phyloP scores from a whole-genome alignment of 805 yeast genomes.

The Dipodascopsis tothii region DNA sequence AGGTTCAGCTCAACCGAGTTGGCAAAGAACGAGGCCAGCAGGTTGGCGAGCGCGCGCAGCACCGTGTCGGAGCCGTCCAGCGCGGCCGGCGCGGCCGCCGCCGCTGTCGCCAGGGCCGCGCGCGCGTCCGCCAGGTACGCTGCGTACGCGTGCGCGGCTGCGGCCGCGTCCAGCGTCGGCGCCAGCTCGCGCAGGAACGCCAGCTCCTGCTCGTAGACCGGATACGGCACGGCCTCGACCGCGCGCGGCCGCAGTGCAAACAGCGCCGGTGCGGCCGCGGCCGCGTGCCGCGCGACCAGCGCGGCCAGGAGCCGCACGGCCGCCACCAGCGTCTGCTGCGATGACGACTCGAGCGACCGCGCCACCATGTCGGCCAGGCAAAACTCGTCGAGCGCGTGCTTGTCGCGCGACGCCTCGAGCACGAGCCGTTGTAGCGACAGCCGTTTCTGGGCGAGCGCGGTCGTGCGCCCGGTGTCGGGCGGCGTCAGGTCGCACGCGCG shows the following conservation, averaged over 20 bases:
- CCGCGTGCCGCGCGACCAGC: slow-evolving; percentile 26
- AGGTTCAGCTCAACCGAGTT: slow-evolving; percentile 28
- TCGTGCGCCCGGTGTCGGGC: too few relatives aligned
- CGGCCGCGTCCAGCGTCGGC: slow-evolving; percentile 5
- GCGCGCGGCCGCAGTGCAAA: slow-evolving; percentile 11
- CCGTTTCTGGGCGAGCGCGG: background rate
- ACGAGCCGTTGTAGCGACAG: background rate
- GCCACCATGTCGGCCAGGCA: slow-evolving; percentile 18
- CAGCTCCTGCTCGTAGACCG: slow-evolving; percentile 15
- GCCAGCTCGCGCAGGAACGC: slow-evolving; percentile 13
- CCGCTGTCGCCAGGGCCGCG: slow-evolving; percentile 10
- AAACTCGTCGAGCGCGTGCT: slow-evolving; percentile 1
- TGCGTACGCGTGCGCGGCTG: slow-evolving; percentile 13
- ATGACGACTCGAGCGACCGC: slow-evolving; percentile 19
- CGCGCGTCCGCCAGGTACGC: slow-evolving; percentile 20
- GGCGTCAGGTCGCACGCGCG: background rate
- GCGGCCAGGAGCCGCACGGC: slow-evolving; percentile 24
- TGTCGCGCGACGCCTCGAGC: background rate
- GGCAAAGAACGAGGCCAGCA: slow-evolving; percentile 21
- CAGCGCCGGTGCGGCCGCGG: slow-evolving; percentile 21
- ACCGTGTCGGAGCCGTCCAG: slow-evolving; percentile 8
- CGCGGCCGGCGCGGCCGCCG: slow-evolving; percentile 13
- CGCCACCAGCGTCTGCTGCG: slow-evolving; percentile 19
- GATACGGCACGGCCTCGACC: slow-evolving; percentile 12
- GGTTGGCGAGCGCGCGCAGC: background rate